These are phyloP conservation scores for Pythium myriotylum DNA, from an alignment of 352 stramenopile species.

Conservation along the genomic window DNA sequence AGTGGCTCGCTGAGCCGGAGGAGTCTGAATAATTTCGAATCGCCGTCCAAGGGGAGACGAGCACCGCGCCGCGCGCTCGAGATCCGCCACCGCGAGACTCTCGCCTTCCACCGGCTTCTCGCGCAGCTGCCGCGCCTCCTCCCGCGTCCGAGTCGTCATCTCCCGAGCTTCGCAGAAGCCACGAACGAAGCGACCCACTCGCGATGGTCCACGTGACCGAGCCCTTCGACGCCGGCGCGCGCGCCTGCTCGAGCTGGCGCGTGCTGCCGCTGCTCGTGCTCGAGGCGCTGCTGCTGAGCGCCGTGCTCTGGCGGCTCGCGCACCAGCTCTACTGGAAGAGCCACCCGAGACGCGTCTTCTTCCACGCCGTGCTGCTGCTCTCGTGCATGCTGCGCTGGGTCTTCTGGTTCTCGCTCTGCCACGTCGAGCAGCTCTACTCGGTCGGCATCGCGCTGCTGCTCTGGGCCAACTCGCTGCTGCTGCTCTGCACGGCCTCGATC, in stretches of 20 bases:
- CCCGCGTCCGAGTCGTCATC: constrained; percentile 3
- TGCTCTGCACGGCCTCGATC: constrained; percentile 67
- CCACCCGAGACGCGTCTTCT: constrained; percentile 57
- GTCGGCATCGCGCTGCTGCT: constrained; percentile 45
- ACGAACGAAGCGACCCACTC: background rate
- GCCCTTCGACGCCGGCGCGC: constrained; percentile 18
- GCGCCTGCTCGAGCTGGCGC: constrained; percentile 45
- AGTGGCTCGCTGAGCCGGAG: too few relatives aligned
- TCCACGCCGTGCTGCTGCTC: constrained; percentile 48
- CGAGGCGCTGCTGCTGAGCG: constrained; percentile 38
- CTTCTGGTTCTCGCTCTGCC: constrained; percentile 27
- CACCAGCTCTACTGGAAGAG: constrained; percentile 69
- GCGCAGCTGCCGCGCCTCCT: background rate
- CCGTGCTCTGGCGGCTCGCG: constrained; percentile 56
- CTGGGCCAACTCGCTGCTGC: constrained; percentile 65
- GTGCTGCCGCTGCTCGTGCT: constrained; percentile 54
- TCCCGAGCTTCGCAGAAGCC: background rate
- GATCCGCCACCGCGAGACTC: too few relatives aligned
- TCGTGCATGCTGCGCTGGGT: constrained; percentile 18
- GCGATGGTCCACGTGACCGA: constrained; percentile 21
- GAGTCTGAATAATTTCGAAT: too few relatives aligned
- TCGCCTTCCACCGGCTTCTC: background rate
- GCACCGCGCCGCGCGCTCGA: too few relatives aligned
- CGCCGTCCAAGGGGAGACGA: too few relatives aligned
- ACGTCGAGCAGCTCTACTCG: constrained; percentile 29